phyloP scores from a whole-genome alignment of 1,284 basidiomycete species.

The Xerocomus alliaceus region DNA sequence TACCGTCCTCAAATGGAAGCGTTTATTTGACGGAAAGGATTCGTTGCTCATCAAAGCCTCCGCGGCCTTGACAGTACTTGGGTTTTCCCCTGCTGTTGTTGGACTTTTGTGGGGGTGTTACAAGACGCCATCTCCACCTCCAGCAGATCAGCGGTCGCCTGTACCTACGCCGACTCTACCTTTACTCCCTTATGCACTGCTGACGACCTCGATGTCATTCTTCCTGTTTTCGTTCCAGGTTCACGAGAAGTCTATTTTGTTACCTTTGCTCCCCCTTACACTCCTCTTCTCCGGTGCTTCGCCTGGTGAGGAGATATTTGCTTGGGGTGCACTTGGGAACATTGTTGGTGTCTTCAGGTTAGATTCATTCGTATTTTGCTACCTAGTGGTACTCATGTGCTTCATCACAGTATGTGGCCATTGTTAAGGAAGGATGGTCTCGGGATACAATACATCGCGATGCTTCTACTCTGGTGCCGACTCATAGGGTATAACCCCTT shows the following conservation, averaged over 20 bases:
- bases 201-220: slow-evolving; percentile 84
- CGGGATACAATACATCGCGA: slow-evolving; percentile 73
- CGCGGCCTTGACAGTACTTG: slow-evolving; percentile 62
- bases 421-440: slow-evolving; percentile 82
- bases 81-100: slow-evolving; percentile 68
- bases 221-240: slow-evolving; percentile 97
- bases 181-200: slow-evolving; percentile 71
- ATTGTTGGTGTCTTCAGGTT: slow-evolving; percentile 92
- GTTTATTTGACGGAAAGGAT: slow-evolving; percentile 51
- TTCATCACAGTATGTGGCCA: slow-evolving; percentile 81
- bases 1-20: slow-evolving; percentile 78
- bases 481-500: slow-evolving; percentile 79
- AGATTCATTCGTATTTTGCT: slow-evolving; percentile 21
- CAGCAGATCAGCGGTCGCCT: slow-evolving; percentile 13
- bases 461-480: slow-evolving; percentile 81
- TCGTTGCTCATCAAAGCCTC: slow-evolving; percentile 62
- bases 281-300: slow-evolving; percentile 74
- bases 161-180: slow-evolving; percentile 59
- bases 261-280: slow-evolving; percentile 86
- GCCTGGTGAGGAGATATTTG: slow-evolving; percentile 69
- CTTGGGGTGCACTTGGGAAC: slow-evolving; percentile 81
- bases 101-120: slow-evolving; percentile 59
- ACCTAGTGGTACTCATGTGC: slow-evolving; percentile 7
- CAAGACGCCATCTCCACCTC: slow-evolving; percentile 40
- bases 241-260: slow-evolving; percentile 91